Evolutionary conservation across 495 filamentous ascomycete species (phyloP), one percentile per base, ranked within the genome.

Genomic region (Parathielavia appendiculata): DNA sequence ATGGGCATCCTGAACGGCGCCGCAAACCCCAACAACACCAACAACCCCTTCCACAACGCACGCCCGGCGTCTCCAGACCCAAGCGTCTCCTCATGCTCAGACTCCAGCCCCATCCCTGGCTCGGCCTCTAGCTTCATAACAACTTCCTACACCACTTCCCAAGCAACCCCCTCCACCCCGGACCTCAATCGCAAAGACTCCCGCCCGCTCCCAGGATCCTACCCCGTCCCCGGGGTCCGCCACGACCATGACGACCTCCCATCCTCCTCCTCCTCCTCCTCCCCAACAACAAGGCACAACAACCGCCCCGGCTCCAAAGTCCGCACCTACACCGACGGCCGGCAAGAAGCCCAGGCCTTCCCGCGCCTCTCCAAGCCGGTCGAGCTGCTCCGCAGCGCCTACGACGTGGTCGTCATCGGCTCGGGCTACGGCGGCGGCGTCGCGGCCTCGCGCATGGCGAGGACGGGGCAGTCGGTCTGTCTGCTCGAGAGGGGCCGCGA

Each of bases 401-500:
- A 87, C 54, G 84, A 89, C 64, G 79, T 81, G 22, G 79, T 88
- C 23, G 80, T 88, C 14, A 79, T 87, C 47, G 84, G 86, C 0
- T 86, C 83, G 17, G 86, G 85, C 1, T 87, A 87, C 69, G 84
- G 84, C 14, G 86, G 84, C 53, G 83, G 79, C 16, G 82, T 87
- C 16, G 83, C 85, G 14, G 86, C 84, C 2, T 80, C 81, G 53
- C 78, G 84, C 23, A 86, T 85, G 80, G 80, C 84, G 5, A 72
- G 84, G 48, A 83, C 79, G 10, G 81, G 81, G 7, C 73, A 84
- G 60, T 75, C 71, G 10, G 86, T 87, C 22, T 85, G 81, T 49
- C 66, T 89, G 6, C 73, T 88, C 12, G 85, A 88, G 66, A 69
- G 81, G 22, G 84, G 84, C 39, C 73, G 76, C 54, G 85, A 88